A percentile compares a stretch with the other conserved stretches of the same genome.
phyloP scores from a whole-genome alignment of 2,329 filamentous ascomycete genomes.

The Epichloe hybrida region DNA sequence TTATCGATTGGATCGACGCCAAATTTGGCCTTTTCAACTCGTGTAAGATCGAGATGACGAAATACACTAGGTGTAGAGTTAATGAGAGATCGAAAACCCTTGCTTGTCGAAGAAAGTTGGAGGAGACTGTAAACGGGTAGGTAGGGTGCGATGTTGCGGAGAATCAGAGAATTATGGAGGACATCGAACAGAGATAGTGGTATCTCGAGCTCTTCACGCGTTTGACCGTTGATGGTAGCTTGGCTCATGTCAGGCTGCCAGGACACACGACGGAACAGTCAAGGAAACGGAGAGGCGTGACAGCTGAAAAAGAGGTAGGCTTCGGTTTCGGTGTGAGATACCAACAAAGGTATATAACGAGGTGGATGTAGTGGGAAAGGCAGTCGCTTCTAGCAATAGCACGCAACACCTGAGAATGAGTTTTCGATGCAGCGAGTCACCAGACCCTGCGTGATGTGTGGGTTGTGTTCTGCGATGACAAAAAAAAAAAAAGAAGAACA shows the following conservation, averaged over 20 bases:
- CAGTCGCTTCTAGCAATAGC: not conserved
- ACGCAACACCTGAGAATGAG: not conserved
- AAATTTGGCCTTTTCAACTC: slow-evolving; percentile 52
- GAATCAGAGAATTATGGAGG: slow-evolving; percentile 64
- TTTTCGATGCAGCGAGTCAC: not conserved
- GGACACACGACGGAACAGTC: not conserved
- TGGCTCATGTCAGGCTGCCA: slow-evolving; percentile 29
- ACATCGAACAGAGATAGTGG: slow-evolving; percentile 54
- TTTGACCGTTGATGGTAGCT: slow-evolving; percentile 18
- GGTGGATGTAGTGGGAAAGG: not conserved
- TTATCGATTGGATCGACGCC: slow-evolving; percentile 43
- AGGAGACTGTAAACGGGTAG: slow-evolving; percentile 57
- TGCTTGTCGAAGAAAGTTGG: slow-evolving; percentile 55
- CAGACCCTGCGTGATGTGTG: not conserved
- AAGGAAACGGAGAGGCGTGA: not conserved
- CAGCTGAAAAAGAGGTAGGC: not conserved
- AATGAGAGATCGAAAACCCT: slow-evolving; percentile 49
- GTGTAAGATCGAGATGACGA: slow-evolving; percentile 65
- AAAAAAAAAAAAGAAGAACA: too few relatives aligned
- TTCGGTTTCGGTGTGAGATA: too few relatives aligned
- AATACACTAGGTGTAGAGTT: slow-evolving; percentile 60
- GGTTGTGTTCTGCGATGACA: not conserved
- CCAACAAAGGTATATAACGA: not conserved
- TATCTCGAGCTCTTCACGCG: slow-evolving; percentile 20
- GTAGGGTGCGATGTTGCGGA: slow-evolving; percentile 65